Percentiles rank a stretch among this genome's conserved stretches.
Conservation (phyloP, 352 stramenopile genomes). For the Phytophthora meadii region DNA sequence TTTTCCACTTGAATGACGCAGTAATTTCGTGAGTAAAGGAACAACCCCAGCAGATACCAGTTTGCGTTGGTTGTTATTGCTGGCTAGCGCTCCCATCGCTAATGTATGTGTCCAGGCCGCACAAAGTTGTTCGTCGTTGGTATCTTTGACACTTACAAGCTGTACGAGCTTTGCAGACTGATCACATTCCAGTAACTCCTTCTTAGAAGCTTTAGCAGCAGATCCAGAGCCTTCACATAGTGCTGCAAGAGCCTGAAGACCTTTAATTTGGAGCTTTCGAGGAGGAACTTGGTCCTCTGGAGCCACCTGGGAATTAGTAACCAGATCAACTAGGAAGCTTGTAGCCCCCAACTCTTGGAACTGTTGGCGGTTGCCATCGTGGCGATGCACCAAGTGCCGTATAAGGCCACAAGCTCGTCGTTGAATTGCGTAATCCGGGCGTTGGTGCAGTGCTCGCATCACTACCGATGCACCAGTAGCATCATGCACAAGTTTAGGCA, state of each 20-base stretch:
- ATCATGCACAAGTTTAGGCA: slow-evolving; percentile 49
- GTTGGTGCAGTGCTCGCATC: slow-evolving; percentile 54
- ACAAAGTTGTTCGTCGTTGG: slow-evolving; percentile 39
- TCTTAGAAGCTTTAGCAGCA: slow-evolving; percentile 55
- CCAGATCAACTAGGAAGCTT: slow-evolving; percentile 40
- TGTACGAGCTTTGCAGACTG: slow-evolving; percentile 45
- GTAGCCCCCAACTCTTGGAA: slow-evolving; percentile 62
- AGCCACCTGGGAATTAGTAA: slow-evolving; percentile 14
- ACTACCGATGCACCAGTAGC: slow-evolving; percentile 44
- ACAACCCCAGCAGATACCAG: slow-evolving; percentile 48
- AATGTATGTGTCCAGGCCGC: slow-evolving; percentile 57
- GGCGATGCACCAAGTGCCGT: slow-evolving; percentile 51
- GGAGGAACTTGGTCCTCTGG: neutral
- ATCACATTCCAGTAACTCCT: slow-evolving; percentile 65
- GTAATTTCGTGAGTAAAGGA: slow-evolving; percentile 43
- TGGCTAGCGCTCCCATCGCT: slow-evolving; percentile 48
- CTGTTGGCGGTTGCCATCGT: slow-evolving; percentile 59
- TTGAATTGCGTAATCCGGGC: slow-evolving; percentile 28
- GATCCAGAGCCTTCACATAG: slow-evolving; percentile 44
- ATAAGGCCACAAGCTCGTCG: slow-evolving; percentile 53
- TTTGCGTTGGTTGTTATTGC: slow-evolving; percentile 58
- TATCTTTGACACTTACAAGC: slow-evolving; percentile 30
- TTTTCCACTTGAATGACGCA: slow-evolving; percentile 27
- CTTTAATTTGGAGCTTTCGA: slow-evolving; percentile 56
- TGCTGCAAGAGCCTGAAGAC: slow-evolving; percentile 56